A percentile compares a stretch with the other conserved stretches of the same genome.
Conservation (phyloP, 805 yeast species). For the Candida mattraensis region DNA sequence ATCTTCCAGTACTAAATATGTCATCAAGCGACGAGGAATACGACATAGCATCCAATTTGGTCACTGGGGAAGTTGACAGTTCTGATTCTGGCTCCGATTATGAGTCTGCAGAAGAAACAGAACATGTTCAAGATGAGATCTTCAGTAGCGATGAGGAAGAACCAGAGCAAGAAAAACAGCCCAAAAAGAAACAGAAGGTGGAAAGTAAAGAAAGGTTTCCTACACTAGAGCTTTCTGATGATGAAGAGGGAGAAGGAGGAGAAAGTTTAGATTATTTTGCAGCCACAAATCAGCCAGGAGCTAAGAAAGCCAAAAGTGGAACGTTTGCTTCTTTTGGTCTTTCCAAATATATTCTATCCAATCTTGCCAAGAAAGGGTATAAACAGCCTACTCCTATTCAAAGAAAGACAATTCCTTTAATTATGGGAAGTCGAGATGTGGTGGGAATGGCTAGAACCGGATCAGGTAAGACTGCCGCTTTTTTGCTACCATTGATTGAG, state of each 20-base stretch:
- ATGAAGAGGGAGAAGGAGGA: conserved; percentile 41
- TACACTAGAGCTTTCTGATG: conserved; percentile 45
- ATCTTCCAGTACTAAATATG: neutral
- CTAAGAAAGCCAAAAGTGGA: conserved; percentile 68
- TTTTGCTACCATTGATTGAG: conserved; percentile 86
- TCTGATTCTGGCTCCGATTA: conserved; percentile 19
- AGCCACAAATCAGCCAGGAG: conserved; percentile 31
- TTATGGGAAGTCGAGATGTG: conserved; percentile 85
- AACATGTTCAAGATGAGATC: conserved; percentile 52
- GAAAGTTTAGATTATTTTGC: conserved; percentile 39
- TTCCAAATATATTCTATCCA: conserved; percentile 65
- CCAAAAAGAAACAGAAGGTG: conserved; percentile 32
- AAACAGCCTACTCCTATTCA: conserved; percentile 97
- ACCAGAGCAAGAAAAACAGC: conserved; percentile 39
- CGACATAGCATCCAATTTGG: conserved; percentile 65
- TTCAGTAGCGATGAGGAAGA: conserved; percentile 51
- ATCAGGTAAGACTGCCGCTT: conserved; percentile 98
- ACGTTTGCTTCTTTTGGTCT: conserved; percentile 90
- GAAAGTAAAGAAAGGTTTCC: conserved; percentile 33
- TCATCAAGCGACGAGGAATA: conserved; percentile 41
- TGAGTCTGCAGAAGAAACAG: conserved; percentile 29
- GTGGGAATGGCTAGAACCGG: conserved; percentile 99
- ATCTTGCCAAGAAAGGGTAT: conserved; percentile 82
- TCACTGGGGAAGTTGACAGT: conserved; percentile 37
- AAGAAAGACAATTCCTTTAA: conserved; percentile 89